phyloP scores from a whole-genome alignment of 768 basidiomycete species.

The Cubamyces sp. region DNA sequence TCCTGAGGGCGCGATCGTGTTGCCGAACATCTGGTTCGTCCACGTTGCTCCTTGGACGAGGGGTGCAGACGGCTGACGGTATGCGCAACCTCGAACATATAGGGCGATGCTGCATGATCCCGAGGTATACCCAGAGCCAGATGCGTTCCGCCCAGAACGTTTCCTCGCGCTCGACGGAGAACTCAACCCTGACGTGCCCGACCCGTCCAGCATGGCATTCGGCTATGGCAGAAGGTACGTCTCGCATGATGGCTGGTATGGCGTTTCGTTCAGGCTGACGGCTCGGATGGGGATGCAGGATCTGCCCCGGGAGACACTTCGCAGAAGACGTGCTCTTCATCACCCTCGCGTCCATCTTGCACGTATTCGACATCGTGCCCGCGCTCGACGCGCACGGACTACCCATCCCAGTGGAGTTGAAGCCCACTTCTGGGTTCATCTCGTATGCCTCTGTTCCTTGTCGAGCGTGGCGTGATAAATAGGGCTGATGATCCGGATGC shows the following conservation, averaged over 20 bases:
- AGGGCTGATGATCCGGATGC: too few relatives aligned
- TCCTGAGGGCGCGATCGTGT: conserved; percentile 34
- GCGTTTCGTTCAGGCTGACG: not conserved
- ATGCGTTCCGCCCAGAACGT: conserved; percentile 53
- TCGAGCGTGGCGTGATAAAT: too few relatives aligned
- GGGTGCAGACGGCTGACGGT: not conserved
- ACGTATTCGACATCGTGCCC: conserved; percentile 21
- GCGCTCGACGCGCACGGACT: conserved; percentile 15
- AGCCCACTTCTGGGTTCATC: conserved; percentile 10
- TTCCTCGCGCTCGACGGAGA: conserved; percentile 38
- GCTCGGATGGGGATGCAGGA: conserved; percentile 3
- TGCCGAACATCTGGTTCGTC: conserved; percentile 25
- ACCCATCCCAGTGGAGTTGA: conserved; percentile 6
- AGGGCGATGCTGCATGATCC: conserved; percentile 60
- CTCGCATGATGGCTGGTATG: not conserved
- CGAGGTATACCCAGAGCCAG: conserved; percentile 47
- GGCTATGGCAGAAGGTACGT: conserved; percentile 33
- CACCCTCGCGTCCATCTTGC: conserved; percentile 18
- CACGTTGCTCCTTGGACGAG: not conserved
- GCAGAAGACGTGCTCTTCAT: conserved; percentile 20
- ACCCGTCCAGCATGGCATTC: conserved; percentile 27
- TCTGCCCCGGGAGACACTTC: conserved; percentile 27
- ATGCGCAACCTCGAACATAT: not conserved
- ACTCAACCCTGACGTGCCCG: conserved; percentile 11
- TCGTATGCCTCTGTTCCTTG: conserved; percentile 3